phyloP scores from a whole-genome alignment of 257 asterid genomes.

The Fraxinus quadrangulata region DNA sequence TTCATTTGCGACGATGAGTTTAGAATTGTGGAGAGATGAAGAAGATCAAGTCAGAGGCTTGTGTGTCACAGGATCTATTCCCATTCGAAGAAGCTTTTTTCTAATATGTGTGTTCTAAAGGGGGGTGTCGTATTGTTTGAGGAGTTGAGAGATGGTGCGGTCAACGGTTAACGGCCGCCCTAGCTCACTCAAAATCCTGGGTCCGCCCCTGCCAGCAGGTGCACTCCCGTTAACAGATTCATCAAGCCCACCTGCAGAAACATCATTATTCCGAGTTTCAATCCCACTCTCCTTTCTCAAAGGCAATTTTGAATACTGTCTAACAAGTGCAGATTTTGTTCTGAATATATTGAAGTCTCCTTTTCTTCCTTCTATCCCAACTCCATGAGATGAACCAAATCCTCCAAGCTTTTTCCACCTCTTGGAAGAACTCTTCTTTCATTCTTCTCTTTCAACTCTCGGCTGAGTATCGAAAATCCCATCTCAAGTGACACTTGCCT shows the following conservation, averaged over 20 bases:
- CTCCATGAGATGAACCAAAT: slow-evolving; percentile 44
- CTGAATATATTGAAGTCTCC: slow-evolving; percentile 69
- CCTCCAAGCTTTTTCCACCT: slow-evolving; percentile 84
- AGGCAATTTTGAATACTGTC: slow-evolving; percentile 61
- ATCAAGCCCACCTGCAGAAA: slow-evolving; percentile 25
- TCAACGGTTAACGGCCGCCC: no score
- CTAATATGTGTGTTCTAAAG: no score
- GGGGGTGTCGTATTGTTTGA: no score
- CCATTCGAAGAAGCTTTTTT: no score
- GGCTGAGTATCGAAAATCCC: slow-evolving; percentile 65
- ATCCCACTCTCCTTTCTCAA: slow-evolving; percentile 53
- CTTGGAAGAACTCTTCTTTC: slow-evolving; percentile 50
- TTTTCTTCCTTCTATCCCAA: slow-evolving; percentile 40
- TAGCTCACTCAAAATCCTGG: no score
- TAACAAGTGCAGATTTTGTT: slow-evolving; percentile 60
- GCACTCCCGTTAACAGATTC: slow-evolving; percentile 56
- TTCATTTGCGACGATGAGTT: no score
- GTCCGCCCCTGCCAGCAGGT: no score
- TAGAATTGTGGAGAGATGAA: no score
- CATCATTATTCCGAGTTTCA: slow-evolving; percentile 37
- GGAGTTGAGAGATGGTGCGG: no score
- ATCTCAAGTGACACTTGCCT: slow-evolving; percentile 85
- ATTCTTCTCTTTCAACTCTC: slow-evolving; percentile 35
- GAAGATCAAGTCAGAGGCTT: no score
- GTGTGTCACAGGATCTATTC: no score